Conservation (phyloP, 352 stramenopile species). For the Globisporangium polare region DNA sequence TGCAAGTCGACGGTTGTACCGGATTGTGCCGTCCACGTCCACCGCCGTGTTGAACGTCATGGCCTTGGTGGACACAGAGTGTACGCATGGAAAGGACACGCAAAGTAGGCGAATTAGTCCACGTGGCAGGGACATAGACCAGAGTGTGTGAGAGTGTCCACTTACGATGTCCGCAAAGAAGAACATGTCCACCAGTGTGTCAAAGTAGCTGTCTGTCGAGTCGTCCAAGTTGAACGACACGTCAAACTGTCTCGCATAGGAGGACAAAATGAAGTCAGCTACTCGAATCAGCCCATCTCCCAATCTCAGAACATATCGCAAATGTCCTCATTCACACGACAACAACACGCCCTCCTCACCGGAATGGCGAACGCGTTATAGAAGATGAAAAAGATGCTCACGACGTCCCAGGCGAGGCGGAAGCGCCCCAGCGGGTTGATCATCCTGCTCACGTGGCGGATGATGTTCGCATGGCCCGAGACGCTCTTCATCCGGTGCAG, state of each 20-base stretch:
- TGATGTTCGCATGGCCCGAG: constrained; percentile 22
- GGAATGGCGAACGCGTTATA: constrained; percentile 68
- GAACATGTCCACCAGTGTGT: constrained; percentile 49
- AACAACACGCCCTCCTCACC: constrained; percentile 27
- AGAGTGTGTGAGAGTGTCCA: background rate
- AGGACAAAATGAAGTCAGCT: too few relatives aligned
- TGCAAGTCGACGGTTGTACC: constrained; percentile 34
- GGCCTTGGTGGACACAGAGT: constrained; percentile 15
- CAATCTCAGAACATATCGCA: too few relatives aligned
- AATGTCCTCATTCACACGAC: background rate
- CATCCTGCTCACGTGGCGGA: constrained; percentile 31
- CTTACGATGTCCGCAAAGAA: constrained; percentile 67
- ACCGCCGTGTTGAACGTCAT: constrained; percentile 56
- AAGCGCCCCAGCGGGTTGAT: constrained; percentile 56
- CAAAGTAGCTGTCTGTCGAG: constrained; percentile 33
- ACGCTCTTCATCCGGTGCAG: constrained; percentile 32
- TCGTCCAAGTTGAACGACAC: constrained; percentile 44
- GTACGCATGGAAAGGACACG: background rate
- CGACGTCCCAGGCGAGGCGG: constrained; percentile 58
- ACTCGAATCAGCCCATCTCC: too few relatives aligned
- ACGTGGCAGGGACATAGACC: background rate
- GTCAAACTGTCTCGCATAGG: constrained; percentile 35
- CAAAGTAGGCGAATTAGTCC: background rate
- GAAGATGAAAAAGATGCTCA: constrained; percentile 70
- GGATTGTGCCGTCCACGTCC: constrained; percentile 45